A percentile compares a stretch with the other conserved stretches of the same genome.
Conservation (phyloP, 2,329 filamentous ascomycete species). For the Botryosphaeria dothidea region DNA sequence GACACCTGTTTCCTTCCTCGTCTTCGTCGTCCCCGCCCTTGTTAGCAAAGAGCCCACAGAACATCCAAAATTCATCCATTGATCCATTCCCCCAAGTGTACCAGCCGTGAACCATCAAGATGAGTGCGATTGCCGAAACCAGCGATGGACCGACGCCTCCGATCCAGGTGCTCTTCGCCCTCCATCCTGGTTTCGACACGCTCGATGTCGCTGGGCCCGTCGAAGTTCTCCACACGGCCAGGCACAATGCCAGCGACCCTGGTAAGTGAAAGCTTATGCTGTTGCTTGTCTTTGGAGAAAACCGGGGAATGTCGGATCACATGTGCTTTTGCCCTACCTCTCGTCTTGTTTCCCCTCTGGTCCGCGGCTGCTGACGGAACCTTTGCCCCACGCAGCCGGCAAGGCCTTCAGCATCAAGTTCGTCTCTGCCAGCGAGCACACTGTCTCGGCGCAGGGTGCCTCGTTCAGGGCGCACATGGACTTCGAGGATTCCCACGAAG, state of each 20-base stretch:
- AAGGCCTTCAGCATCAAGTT: slow-evolving; percentile 58
- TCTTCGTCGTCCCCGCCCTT: not conserved
- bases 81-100: not conserved
- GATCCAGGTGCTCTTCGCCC: slow-evolving; percentile 62
- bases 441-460: slow-evolving; percentile 63
- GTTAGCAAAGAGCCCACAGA: not conserved
- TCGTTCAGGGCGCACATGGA: slow-evolving; percentile 73
- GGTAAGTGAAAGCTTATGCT: slow-evolving; percentile 34
- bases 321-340: not conserved
- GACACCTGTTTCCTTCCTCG: not conserved
- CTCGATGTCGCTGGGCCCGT: slow-evolving; percentile 60
- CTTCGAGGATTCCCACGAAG: slow-evolving; percentile 75
- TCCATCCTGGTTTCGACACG: slow-evolving; percentile 58
- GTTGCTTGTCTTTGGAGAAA: not conserved
- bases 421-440: slow-evolving; percentile 47
- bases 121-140: slow-evolving; percentile 48
- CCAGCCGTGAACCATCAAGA: slow-evolving; percentile 31
- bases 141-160: slow-evolving; percentile 39
- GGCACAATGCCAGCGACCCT: slow-evolving; percentile 55
- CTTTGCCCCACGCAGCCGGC: slow-evolving; percentile 39
- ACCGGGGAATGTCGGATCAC: not conserved
- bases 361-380: not conserved
- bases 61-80: not conserved
- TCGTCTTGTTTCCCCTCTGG: not conserved
- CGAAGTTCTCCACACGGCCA: slow-evolving; percentile 57